These are phyloP conservation scores for Orbilia oligospora DNA, from an alignment of 2,329 filamentous ascomycete species.

Conservation along the genomic window DNA sequence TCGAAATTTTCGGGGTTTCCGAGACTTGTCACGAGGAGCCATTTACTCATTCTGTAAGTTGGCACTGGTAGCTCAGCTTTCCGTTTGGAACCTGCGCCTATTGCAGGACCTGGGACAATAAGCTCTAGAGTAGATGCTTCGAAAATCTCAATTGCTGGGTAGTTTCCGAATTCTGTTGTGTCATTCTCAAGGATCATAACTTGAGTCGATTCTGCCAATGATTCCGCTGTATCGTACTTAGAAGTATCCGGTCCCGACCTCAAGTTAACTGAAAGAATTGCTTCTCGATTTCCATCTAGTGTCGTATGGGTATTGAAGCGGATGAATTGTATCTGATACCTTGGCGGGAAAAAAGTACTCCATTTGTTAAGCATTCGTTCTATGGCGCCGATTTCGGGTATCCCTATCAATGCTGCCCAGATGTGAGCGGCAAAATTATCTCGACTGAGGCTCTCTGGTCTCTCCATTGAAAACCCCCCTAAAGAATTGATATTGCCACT, in stretches of 20 bases:
- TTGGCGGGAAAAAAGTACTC: neutral
- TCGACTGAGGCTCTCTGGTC: too few relatives aligned
- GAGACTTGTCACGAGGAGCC: neutral
- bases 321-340: neutral
- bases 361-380: neutral
- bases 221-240: neutral
- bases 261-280: neutral
- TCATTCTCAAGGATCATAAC: neutral
- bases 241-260: neutral
- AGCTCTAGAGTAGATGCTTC: neutral
- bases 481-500: too few relatives aligned
- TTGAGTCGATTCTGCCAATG: neutral
- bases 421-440: neutral
- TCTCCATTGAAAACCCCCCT: too few relatives aligned
- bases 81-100: neutral
- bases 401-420: neutral
- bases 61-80: neutral
- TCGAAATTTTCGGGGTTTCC: neutral
- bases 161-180: neutral
- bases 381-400: slow-evolving; percentile 1
- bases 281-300: neutral
- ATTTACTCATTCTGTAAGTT: neutral
- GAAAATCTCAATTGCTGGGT: neutral
- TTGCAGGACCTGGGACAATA: neutral
- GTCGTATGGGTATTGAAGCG: neutral